Evolutionary conservation across 371 early-diverging fungal species (phyloP).

Genomic region (Mucor circinelloides): DNA sequence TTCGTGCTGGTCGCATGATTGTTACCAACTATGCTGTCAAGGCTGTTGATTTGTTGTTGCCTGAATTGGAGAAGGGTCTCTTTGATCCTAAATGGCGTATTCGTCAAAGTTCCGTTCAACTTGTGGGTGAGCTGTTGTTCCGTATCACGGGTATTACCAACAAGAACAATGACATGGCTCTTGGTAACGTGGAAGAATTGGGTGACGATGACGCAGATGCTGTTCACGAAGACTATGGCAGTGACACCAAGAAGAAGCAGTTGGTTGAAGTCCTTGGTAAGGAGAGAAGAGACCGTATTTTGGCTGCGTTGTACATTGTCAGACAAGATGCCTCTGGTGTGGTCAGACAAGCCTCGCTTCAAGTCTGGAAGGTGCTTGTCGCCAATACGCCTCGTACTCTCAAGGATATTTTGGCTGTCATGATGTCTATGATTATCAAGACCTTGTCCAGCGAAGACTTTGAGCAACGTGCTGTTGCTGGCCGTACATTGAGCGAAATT

Average conservation of each 20-base stretch:
- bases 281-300: conserved; percentile 84
- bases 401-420: conserved; percentile 87
- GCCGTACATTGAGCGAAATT: conserved; percentile 92
- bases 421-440: conserved; percentile 87
- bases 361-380: conserved; percentile 96
- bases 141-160: conserved; percentile 86
- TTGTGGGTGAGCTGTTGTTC: conserved; percentile 94
- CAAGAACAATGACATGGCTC: conserved; percentile 49
- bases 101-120: conserved; percentile 91
- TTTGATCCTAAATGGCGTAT: conserved; percentile 95
- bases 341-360: conserved; percentile 88
- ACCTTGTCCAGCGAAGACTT: conserved; percentile 72
- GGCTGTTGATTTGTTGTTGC: conserved; percentile 89
- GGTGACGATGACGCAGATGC: conserved; percentile 64
- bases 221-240: conserved; percentile 50
- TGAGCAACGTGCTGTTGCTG: conserved; percentile 84
- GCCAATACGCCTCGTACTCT: conserved; percentile 95
- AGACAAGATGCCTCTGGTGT: conserved; percentile 80
- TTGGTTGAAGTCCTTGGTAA: conserved; percentile 84
- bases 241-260: conserved; percentile 75
- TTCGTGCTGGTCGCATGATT: conserved; percentile 92
- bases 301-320: conserved; percentile 92
- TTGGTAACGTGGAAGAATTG: conserved; percentile 45
- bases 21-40: conserved; percentile 86
- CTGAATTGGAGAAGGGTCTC: conserved; percentile 89